These are phyloP conservation scores for Boletus insuetus DNA, from an alignment of 768 basidiomycete genomes.

Conservation along the genomic window DNA sequence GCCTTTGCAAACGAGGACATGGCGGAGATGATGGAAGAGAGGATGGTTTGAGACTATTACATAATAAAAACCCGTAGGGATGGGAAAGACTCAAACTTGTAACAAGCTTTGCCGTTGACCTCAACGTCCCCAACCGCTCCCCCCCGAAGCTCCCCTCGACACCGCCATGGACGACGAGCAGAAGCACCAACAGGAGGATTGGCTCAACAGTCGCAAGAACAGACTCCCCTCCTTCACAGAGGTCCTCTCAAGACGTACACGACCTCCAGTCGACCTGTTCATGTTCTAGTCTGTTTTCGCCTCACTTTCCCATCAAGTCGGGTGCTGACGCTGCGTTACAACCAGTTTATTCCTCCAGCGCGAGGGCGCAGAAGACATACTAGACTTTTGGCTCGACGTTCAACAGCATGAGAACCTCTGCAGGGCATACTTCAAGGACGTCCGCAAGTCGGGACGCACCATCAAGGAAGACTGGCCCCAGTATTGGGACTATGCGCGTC, in stretches of 20 bases:
- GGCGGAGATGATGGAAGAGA: conserved; percentile 25
- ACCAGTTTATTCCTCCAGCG: conserved; percentile 89
- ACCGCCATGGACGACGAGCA: conserved; percentile 54
- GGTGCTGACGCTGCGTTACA: conserved; percentile 5
- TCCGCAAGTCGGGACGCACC: conserved; percentile 88
- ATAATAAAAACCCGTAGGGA: conserved; percentile 20
- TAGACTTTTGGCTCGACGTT: conserved; percentile 99
- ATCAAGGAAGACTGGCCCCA: conserved; percentile 99
- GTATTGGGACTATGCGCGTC: conserved; percentile 92
- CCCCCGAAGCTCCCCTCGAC: neutral
- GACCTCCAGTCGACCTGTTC: conserved; percentile 96
- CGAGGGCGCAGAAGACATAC: conserved; percentile 92
- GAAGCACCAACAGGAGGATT: conserved; percentile 61
- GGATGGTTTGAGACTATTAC: conserved; percentile 19
- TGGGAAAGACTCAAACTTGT: neutral
- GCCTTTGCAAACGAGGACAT: conserved; percentile 70
- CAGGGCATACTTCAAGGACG: conserved; percentile 98
- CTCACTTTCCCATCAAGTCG: neutral
- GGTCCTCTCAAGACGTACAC: conserved; percentile 85
- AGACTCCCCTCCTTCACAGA: conserved; percentile 87
- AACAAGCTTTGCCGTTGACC: conserved; percentile 17
- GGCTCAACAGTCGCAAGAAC: conserved; percentile 66
- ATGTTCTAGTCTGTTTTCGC: conserved; percentile 87
- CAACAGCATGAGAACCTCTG: conserved; percentile 99
- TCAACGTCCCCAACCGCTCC: conserved; percentile 14